phyloP scores from a whole-genome alignment of 2,329 filamentous ascomycete species.

The Taxawa tesnikishii region DNA sequence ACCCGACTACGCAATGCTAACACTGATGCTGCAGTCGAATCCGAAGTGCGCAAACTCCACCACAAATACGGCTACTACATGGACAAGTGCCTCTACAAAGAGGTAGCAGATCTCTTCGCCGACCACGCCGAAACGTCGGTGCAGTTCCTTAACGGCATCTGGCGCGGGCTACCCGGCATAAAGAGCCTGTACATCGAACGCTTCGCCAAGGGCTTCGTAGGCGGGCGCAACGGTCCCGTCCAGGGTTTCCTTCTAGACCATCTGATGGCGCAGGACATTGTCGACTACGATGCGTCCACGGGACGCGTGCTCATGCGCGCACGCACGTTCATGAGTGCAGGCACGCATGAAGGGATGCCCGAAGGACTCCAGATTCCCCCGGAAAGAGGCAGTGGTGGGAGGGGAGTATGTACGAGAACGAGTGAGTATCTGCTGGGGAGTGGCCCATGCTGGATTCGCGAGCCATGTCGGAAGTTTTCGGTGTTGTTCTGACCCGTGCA shows the following conservation, averaged over 20 bases:
- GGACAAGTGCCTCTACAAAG: not conserved
- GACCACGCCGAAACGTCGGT: conserved; percentile 42
- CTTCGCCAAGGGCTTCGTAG: conserved; percentile 39
- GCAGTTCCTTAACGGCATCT: conserved; percentile 44
- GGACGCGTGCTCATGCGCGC: conserved; percentile 39
- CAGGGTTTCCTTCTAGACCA: conserved; percentile 46
- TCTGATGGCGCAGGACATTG: conserved; percentile 45
- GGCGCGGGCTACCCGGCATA: conserved; percentile 39
- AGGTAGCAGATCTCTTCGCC: conserved; percentile 30
- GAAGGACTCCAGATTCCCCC: conserved; percentile 38
- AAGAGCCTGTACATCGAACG: conserved; percentile 40
- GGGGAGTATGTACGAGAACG: conserved; percentile 46
- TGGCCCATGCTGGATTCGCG: too few relatives aligned
- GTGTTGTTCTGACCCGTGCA: too few relatives aligned
- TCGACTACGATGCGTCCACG: conserved; percentile 37
- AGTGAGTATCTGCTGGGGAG: too few relatives aligned
- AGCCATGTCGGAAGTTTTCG: too few relatives aligned
- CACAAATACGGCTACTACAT: not conserved
- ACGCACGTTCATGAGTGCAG: conserved; percentile 43
- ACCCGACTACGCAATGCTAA: not conserved
- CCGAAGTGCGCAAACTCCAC: not conserved
- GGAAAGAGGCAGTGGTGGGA: conserved; percentile 47
- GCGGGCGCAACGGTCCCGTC: conserved; percentile 43
- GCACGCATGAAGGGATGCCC: conserved; percentile 39
- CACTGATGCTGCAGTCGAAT: not conserved